These are phyloP conservation scores for Termitomyces sp. DNA, from an alignment of 768 basidiomycete species.

Conservation along the genomic window DNA sequence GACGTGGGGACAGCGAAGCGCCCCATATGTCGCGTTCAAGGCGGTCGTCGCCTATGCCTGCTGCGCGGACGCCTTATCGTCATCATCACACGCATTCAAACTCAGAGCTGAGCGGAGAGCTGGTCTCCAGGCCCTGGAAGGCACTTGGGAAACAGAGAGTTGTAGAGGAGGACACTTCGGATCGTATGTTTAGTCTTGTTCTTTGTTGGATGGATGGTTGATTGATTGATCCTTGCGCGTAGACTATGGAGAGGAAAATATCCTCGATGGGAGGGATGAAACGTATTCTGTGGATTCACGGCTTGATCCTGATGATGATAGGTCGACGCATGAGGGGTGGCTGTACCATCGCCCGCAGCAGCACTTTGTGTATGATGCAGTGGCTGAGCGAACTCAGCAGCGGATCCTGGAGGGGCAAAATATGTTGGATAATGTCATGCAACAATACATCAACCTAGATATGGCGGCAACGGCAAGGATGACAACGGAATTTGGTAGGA, in stretches of 20 bases:
- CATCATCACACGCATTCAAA: slow-evolving; percentile 27
- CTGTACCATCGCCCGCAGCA: slow-evolving; percentile 49
- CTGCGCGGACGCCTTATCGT: slow-evolving; percentile 13
- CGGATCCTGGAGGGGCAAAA: slow-evolving; percentile 44
- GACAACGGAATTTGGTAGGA: slow-evolving; percentile 67
- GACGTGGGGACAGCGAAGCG: slow-evolving; percentile 29
- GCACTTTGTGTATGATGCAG: slow-evolving; percentile 87
- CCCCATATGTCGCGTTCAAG: slow-evolving; percentile 40
- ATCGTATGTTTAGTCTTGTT: slow-evolving; percentile 34
- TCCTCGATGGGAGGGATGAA: slow-evolving; percentile 41
- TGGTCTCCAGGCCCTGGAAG: slow-evolving; percentile 73
- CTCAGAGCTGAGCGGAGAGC: slow-evolving; percentile 20
- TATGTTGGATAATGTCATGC: slow-evolving; percentile 42
- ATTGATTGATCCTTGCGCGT: background rate
- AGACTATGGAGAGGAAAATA: slow-evolving; percentile 53
- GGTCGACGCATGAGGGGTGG: slow-evolving; percentile 20
- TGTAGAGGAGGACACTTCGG: slow-evolving; percentile 46
- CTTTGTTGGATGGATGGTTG: background rate
- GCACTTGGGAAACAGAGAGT: slow-evolving; percentile 83
- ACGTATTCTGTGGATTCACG: slow-evolving; percentile 30
- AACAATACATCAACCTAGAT: slow-evolving; percentile 76
- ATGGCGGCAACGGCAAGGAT: slow-evolving; percentile 61
- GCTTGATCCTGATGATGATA: slow-evolving; percentile 47
- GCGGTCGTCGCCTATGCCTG: slow-evolving; percentile 31
- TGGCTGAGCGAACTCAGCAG: slow-evolving; percentile 73